phyloP scores from a whole-genome alignment of 2,329 filamentous ascomycete species.

The Arthrobotrys pseudoclavata region DNA sequence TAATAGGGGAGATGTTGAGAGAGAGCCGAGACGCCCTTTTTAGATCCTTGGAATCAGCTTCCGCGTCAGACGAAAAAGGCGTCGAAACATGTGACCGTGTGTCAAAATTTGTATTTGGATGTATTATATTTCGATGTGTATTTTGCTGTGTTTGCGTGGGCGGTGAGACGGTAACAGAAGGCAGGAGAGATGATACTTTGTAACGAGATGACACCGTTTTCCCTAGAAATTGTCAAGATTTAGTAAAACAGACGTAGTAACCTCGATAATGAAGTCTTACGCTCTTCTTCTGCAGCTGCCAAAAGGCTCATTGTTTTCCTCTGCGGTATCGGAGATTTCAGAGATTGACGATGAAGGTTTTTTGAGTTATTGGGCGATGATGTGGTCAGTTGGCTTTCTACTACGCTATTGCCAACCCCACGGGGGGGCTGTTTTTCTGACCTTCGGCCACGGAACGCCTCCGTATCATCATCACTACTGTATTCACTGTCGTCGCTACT shows the following conservation, averaged over 20 bases:
- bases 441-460: slow-evolving; percentile 50
- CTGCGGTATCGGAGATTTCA: slow-evolving; percentile 65
- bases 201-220: slow-evolving; percentile 62
- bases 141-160: slow-evolving; percentile 65
- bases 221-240: slow-evolving; percentile 44
- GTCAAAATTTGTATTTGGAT: slow-evolving; percentile 89
- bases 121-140: slow-evolving; percentile 73
- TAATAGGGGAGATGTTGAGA: slow-evolving; percentile 83
- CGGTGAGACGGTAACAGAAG: slow-evolving; percentile 60
- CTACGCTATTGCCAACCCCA: not conserved
- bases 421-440: slow-evolving; percentile 36
- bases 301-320: slow-evolving; percentile 74
- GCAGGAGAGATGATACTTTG: slow-evolving; percentile 62
- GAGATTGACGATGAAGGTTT: not conserved
- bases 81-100: slow-evolving; percentile 72
- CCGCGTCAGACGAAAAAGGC: slow-evolving; percentile 84
- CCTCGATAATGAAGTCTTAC: slow-evolving; percentile 70
- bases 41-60: slow-evolving; percentile 86
- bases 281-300: slow-evolving; percentile 82
- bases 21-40: slow-evolving; percentile 87
- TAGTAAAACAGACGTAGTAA: slow-evolving; percentile 3
- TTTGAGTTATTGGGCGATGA: not conserved
- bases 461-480: slow-evolving; percentile 65
- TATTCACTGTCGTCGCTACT: slow-evolving; percentile 76
- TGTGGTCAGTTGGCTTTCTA: not conserved